Percentiles rank a stretch among this genome's conserved stretches.
phyloP scores from a whole-genome alignment of 1,139 yeast species.

The Blastobotrys ciferrii region DNA sequence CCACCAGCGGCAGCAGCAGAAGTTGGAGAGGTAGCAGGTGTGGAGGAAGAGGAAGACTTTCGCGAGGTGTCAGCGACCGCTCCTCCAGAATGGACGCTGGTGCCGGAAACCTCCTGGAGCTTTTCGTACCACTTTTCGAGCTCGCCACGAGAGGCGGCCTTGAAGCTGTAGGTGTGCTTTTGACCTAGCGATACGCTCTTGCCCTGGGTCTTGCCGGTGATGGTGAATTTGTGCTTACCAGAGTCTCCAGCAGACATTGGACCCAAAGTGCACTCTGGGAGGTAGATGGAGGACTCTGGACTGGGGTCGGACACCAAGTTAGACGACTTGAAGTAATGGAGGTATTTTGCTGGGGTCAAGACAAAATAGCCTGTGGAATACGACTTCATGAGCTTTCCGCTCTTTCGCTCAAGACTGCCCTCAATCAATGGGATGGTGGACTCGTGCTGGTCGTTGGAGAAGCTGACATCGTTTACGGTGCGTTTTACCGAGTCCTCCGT shows the following conservation, averaged over 20 bases:
- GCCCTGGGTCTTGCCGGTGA: constrained; percentile 45
- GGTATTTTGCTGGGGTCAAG: constrained; percentile 44
- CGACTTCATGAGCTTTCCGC: constrained; percentile 44
- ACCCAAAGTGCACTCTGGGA: constrained; percentile 47
- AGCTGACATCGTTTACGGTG: constrained; percentile 38
- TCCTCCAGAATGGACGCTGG: neutral
- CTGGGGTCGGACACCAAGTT: constrained; percentile 42
- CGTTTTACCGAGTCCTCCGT: constrained; percentile 41
- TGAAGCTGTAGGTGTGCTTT: constrained; percentile 44
- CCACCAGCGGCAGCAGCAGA: constrained; percentile 30
- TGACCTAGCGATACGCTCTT: constrained; percentile 35
- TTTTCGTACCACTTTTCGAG: constrained; percentile 47
- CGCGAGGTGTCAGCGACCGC: constrained; percentile 1
- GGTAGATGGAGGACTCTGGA: constrained; percentile 46
- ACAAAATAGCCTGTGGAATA: constrained; percentile 47
- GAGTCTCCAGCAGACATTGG: constrained; percentile 35
- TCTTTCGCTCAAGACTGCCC: constrained; percentile 47
- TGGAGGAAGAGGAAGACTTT: constrained; percentile 4
- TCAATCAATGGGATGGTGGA: constrained; percentile 46
- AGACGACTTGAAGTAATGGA: constrained; percentile 47
- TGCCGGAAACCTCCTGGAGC: constrained; percentile 30
- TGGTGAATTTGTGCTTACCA: constrained; percentile 43
- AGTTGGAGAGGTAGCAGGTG: constrained; percentile 13
- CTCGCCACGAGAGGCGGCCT: constrained; percentile 47
- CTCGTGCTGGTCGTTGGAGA: constrained; percentile 41